Evolutionary conservation across 441 rosid species (phyloP).

Genomic region (Arabidopsis lyrata): DNA sequence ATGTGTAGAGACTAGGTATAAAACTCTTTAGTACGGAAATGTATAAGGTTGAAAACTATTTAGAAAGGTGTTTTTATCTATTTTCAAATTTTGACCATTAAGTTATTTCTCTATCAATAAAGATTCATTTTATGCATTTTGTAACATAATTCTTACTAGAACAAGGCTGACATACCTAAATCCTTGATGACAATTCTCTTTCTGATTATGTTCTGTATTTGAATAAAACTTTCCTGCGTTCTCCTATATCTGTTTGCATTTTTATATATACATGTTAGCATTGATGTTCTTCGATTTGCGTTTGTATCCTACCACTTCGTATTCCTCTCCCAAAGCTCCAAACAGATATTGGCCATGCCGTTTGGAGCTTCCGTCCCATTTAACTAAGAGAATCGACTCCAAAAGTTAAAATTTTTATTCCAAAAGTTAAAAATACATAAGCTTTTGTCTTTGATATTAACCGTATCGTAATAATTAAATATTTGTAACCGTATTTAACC

Average conservation of each 20-base stretch:
- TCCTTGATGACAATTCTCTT: neutral
- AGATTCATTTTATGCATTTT: neutral
- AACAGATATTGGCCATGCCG: too few relatives aligned
- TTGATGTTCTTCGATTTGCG: neutral
- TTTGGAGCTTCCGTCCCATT: too few relatives aligned
- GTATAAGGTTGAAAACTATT: neutral
- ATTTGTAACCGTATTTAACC: too few relatives aligned
- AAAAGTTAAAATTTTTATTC: too few relatives aligned
- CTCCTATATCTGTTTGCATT: neutral
- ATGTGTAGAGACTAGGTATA: slow-evolving; percentile 17
- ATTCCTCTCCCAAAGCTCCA: too few relatives aligned
- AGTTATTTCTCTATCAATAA: neutral
- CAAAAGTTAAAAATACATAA: too few relatives aligned
- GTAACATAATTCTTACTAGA: neutral
- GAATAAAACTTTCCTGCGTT: neutral
- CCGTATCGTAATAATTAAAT: too few relatives aligned
- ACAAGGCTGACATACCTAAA: neutral
- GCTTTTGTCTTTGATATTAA: too few relatives aligned
- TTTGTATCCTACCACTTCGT: too few relatives aligned
- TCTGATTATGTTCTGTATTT: neutral
- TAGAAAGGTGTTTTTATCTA: slow-evolving; percentile 3
- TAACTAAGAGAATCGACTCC: too few relatives aligned
- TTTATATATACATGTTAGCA: too few relatives aligned
- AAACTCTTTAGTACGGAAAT: neutral
- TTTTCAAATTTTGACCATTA: neutral